Evolutionary conservation across 805 yeast genomes (phyloP).

Genomic region (Candida caryicola): DNA sequence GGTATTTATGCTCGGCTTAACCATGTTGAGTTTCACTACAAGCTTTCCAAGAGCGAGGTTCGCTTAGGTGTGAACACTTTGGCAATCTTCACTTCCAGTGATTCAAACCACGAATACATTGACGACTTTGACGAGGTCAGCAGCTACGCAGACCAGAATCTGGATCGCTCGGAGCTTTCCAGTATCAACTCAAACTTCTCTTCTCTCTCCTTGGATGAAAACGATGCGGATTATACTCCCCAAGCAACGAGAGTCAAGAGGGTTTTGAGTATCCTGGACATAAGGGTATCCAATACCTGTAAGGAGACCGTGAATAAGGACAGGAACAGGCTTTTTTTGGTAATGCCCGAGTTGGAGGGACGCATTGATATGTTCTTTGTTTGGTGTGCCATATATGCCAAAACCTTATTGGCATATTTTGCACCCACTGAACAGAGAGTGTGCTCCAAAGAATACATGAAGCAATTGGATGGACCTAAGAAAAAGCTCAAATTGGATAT

Average conservation of each 20-base stretch:
- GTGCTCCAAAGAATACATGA: conserved; percentile 26
- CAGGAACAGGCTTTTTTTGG: conserved; percentile 24
- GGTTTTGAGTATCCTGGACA: conserved; percentile 29
- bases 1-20: conserved; percentile 33
- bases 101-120: conserved; percentile 32
- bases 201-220: conserved; percentile 14
- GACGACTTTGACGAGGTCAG: conserved; percentile 31
- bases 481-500: conserved; percentile 31
- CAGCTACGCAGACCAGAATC: conserved; percentile 15
- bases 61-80: conserved; percentile 18
- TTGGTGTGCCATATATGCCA: conserved; percentile 42
- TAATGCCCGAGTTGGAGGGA: conserved; percentile 37
- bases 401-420: conserved; percentile 29
- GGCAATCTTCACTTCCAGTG: conserved; percentile 38
- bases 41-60: conserved; percentile 20
- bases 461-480: conserved; percentile 14
- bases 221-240: conserved; percentile 10
- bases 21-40: conserved; percentile 22
- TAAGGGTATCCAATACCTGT: conserved; percentile 22
- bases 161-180: conserved; percentile 26
- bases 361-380: conserved; percentile 38
- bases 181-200: conserved; percentile 26
- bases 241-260: conserved; percentile 27
- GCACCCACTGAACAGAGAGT: conserved; percentile 30
- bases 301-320: conserved; percentile 17